These are phyloP conservation scores for Lachnum nothofagi DNA, from an alignment of 2,329 filamentous ascomycete species.

Conservation along the genomic window DNA sequence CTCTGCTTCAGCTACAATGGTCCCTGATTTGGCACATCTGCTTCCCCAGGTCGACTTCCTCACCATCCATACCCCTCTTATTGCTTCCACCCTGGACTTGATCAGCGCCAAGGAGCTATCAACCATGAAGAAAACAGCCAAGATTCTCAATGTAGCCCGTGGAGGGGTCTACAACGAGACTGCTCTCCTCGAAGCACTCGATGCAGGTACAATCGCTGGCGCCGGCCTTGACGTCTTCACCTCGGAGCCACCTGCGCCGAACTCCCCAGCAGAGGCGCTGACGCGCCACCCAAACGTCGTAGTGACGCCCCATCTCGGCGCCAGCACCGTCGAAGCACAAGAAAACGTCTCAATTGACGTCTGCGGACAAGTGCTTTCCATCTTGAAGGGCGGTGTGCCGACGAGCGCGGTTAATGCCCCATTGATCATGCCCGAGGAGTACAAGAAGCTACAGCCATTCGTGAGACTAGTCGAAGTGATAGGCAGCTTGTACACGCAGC, in stretches of 20 bases:
- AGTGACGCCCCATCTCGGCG: constrained; percentile 73
- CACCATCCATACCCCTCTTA: constrained; percentile 74
- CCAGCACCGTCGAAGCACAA: constrained; percentile 75
- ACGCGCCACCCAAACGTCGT: constrained; percentile 67
- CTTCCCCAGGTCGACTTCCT: constrained; percentile 68
- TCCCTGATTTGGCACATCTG: constrained; percentile 53
- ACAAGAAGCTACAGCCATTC: constrained; percentile 70
- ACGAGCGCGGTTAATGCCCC: constrained; percentile 76
- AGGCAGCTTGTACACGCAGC: constrained; percentile 73
- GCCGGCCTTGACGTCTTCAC: constrained; percentile 79
- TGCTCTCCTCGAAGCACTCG: constrained; percentile 64
- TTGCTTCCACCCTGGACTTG: constrained; percentile 71
- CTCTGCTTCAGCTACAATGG: constrained; percentile 60
- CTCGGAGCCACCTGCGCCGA: constrained; percentile 60
- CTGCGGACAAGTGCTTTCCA: constrained; percentile 71
- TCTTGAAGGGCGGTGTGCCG: constrained; percentile 67
- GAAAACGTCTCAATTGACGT: constrained; percentile 81
- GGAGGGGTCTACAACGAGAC: constrained; percentile 77
- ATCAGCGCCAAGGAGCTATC: constrained; percentile 62
- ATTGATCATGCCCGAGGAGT: constrained; percentile 75
- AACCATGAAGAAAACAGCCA: constrained; percentile 67
- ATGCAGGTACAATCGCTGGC: constrained; percentile 66
- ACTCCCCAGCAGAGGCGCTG: constrained; percentile 56
- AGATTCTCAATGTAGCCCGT: constrained; percentile 73
- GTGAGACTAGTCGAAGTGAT: constrained; percentile 73